Evolutionary conservation across 306 rosid genomes (phyloP).

Genomic region (Lathyrus sativus): DNA sequence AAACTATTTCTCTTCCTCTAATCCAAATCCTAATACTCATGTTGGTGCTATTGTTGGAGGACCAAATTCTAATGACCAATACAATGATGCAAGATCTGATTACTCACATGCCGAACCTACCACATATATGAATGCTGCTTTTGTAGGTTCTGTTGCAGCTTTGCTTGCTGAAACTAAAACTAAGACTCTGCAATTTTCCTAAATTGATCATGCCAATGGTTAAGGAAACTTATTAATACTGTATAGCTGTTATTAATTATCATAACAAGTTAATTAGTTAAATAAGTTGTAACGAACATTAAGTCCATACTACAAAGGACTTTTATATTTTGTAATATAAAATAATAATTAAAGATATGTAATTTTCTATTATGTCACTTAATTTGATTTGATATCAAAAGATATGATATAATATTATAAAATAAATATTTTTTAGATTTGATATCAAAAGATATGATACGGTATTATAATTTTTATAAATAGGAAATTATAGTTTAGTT

Average conservation of each 20-base stretch:
- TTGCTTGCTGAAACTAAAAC: constrained; percentile 39
- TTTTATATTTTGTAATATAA: too few species aligned
- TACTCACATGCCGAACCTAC: constrained; percentile 76
- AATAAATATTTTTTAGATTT: too few species aligned
- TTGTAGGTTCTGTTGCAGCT: constrained; percentile 72
- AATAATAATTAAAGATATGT: too few species aligned
- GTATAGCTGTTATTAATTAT: not conserved
- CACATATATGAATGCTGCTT: constrained; percentile 80
- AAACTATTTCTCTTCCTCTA: constrained; percentile 45
- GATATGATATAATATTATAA: too few species aligned
- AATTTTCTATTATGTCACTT: too few species aligned
- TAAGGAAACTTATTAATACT: not conserved
- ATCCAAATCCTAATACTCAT: constrained; percentile 72
- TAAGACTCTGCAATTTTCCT: constrained; percentile 8
- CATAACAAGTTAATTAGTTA: not conserved
- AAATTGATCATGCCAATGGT: not conserved
- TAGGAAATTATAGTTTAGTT: too few species aligned
- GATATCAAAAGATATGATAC: too few species aligned
- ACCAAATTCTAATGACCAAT: constrained; percentile 65
- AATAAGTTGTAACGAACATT: constrained; percentile 3
- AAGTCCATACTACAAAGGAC: not conserved
- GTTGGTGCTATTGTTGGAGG: constrained; percentile 90
- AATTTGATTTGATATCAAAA: too few species aligned
- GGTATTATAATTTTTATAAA: too few species aligned
- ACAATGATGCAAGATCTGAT: constrained; percentile 66